phyloP scores from a whole-genome alignment of 2,329 filamentous ascomycete species.

The Dothideomycetes sp. region DNA sequence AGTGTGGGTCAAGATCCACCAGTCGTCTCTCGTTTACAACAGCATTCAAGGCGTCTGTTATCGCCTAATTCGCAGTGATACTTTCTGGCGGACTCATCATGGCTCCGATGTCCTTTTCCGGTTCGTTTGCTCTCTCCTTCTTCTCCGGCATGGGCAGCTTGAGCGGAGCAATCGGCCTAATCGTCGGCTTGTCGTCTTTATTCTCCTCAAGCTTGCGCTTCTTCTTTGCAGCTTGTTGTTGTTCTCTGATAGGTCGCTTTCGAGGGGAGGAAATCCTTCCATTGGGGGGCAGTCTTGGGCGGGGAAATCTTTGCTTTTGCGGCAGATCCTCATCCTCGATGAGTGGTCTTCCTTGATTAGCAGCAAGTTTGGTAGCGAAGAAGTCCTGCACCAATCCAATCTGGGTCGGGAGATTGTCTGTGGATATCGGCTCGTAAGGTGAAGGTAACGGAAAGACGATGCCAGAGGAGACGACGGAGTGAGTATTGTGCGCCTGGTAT shows the following conservation, averaged over 20 bases:
- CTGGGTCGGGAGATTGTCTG: conserved; percentile 64
- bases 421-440: conserved; percentile 65
- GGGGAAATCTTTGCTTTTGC: conserved; percentile 68
- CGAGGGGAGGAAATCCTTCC: conserved; percentile 80
- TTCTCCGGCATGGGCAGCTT: conserved; percentile 35
- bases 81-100: conserved; percentile 85
- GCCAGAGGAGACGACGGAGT: conserved; percentile 47
- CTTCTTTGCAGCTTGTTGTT: conserved; percentile 75
- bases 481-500: conserved; percentile 64
- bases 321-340: conserved; percentile 93
- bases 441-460: conserved; percentile 58
- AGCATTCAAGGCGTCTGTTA: no score
- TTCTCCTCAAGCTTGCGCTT: conserved; percentile 58
- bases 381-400: conserved; percentile 85
- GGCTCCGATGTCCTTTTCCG: conserved; percentile 58
- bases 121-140: conserved; percentile 39
- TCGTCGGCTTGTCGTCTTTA: conserved; percentile 16
- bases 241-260: conserved; percentile 72
- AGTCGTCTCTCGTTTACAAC: no score
- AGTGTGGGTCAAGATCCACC: not conserved
- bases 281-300: conserved; percentile 53
- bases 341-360: conserved; percentile 70
- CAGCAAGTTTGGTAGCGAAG: conserved; percentile 79
- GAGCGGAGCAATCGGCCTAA: conserved; percentile 41
- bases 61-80: conserved; percentile 31